These are phyloP conservation scores for Lycium barbarum DNA, from an alignment of 257 asterid species.

Conservation along the genomic window DNA sequence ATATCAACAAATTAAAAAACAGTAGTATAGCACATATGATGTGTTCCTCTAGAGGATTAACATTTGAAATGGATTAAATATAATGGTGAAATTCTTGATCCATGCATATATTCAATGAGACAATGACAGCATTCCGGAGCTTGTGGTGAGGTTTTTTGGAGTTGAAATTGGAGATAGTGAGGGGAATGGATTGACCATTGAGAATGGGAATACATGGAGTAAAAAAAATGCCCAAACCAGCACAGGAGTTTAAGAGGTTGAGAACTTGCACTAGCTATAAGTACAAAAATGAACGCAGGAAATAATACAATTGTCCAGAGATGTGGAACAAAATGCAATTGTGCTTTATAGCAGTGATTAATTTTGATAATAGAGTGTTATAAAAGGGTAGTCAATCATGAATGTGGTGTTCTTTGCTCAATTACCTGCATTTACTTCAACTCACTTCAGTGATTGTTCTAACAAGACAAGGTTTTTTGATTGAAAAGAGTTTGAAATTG, in stretches of 20 bases:
- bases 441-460: not conserved
- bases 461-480: not conserved
- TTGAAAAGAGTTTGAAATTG: not conserved
- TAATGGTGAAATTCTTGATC: not conserved
- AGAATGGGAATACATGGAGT: not conserved
- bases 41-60: not conserved
- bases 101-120: not conserved
- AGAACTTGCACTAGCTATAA: not conserved
- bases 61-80: not conserved
- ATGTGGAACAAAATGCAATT: not conserved
- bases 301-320: not conserved
- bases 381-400: not conserved
- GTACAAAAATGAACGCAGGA: not conserved
- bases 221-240: not conserved
- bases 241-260: not conserved
- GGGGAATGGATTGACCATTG: not conserved
- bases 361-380: not conserved
- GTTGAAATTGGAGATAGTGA: not conserved
- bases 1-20: not conserved
- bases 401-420: not conserved
- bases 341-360: not conserved
- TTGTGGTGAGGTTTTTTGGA: not conserved
- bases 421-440: not conserved
- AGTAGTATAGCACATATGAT: not conserved
- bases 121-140: not conserved